Conservation (phyloP, 2,329 filamentous ascomycete genomes). For the Pseudocercospora pini-densiflorae region DNA sequence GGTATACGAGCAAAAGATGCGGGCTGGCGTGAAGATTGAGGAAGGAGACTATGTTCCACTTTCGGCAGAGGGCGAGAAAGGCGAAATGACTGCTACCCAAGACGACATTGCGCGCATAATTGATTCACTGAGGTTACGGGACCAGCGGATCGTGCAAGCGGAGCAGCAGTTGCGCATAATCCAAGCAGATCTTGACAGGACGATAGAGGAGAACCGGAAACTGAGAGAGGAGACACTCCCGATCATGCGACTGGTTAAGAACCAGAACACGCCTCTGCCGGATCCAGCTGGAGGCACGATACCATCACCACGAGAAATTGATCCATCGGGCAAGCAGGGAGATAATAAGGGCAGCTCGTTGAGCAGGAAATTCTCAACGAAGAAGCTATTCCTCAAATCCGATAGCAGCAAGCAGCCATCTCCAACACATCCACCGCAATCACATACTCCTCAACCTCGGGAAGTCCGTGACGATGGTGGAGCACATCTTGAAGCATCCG, state of each 20-base stretch:
- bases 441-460: slow-evolving; percentile 35
- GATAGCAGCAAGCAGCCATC: slow-evolving; percentile 56
- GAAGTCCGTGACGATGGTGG: slow-evolving; percentile 40
- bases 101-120: slow-evolving; percentile 93
- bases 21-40: slow-evolving; percentile 88
- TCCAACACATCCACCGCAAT: slow-evolving; percentile 49
- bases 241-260: slow-evolving; percentile 87
- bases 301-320: slow-evolving; percentile 40
- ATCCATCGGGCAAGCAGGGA: slow-evolving; percentile 28
- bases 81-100: slow-evolving; percentile 85
- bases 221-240: slow-evolving; percentile 91
- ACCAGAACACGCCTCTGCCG: slow-evolving; percentile 86
- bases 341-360: slow-evolving; percentile 50
- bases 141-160: slow-evolving; percentile 83
- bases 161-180: slow-evolving; percentile 84
- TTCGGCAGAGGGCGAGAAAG: slow-evolving; percentile 84
- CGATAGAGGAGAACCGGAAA: slow-evolving; percentile 81
- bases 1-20: slow-evolving; percentile 95
- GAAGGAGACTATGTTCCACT: slow-evolving; percentile 91
- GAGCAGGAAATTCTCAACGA: slow-evolving; percentile 58
- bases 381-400: slow-evolving; percentile 53
- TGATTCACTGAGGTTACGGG: slow-evolving; percentile 83
- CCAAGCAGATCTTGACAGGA: slow-evolving; percentile 55
- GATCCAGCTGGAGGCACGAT: slow-evolving; percentile 44
- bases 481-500: slow-evolving; percentile 52